Percentiles rank a stretch among this genome's conserved stretches.
These are phyloP conservation scores for Daldinia sp. DNA, from an alignment of 2,329 filamentous ascomycete genomes.

Conservation along the genomic window DNA sequence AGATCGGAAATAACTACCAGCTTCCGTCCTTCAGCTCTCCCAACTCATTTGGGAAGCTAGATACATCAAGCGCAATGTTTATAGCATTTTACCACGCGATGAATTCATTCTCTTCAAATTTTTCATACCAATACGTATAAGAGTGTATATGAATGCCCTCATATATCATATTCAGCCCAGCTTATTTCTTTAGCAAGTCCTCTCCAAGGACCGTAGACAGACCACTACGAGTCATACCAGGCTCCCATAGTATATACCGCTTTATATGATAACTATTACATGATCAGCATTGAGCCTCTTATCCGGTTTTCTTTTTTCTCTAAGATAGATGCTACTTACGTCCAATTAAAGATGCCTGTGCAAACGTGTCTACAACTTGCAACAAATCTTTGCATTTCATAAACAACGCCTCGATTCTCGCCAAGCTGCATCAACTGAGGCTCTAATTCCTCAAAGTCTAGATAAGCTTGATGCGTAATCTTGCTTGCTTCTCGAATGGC, in stretches of 20 bases:
- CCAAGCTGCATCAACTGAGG: slow-evolving; percentile 18
- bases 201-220: background rate
- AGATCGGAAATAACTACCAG: slow-evolving; percentile 22
- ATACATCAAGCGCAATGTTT: slow-evolving; percentile 16
- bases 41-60: slow-evolving; percentile 22
- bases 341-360: slow-evolving; percentile 22
- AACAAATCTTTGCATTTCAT: slow-evolving; percentile 25
- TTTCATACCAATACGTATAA: too few species aligned
- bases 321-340: slow-evolving; percentile 8
- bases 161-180: background rate
- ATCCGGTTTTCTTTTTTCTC: background rate
- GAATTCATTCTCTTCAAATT: too few species aligned
- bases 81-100: too few species aligned
- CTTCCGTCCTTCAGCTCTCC: slow-evolving; percentile 14
- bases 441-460: slow-evolving; percentile 22
- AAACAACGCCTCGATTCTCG: background rate
- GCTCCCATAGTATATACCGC: background rate
- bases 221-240: background rate
- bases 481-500: slow-evolving; percentile 14
- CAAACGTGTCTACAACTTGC: slow-evolving; percentile 7
- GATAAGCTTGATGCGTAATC: slow-evolving; percentile 9
- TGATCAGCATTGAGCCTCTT: background rate
- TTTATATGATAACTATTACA: background rate
- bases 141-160: background rate
- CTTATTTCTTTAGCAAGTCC: background rate